phyloP scores from a whole-genome alignment of 768 basidiomycete genomes.

The Mycena venus region DNA sequence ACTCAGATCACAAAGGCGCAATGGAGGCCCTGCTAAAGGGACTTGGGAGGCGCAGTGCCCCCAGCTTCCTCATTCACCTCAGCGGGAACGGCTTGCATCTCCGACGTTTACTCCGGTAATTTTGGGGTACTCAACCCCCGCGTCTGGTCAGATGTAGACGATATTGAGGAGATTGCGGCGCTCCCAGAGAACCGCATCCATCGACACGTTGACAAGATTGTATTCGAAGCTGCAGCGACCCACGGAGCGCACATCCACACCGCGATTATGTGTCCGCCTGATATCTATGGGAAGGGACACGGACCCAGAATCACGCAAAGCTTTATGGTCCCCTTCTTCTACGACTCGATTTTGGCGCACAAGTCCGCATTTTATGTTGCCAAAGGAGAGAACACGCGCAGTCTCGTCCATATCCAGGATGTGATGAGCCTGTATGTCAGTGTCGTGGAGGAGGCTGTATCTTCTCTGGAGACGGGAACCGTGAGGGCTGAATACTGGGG shows the following conservation, averaged over 20 bases:
- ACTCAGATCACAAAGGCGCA: constrained; percentile 28
- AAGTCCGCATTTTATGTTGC: constrained; percentile 16
- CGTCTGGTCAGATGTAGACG: constrained; percentile 23
- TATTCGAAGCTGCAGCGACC: constrained; percentile 8
- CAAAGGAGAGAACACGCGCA: constrained; percentile 17
- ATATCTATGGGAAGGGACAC: constrained; percentile 22
- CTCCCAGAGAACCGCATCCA: constrained; percentile 14
- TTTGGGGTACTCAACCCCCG: constrained; percentile 7
- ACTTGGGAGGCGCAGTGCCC: constrained; percentile 9
- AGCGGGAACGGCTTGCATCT: constrained; percentile 21
- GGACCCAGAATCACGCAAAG: constrained; percentile 21
- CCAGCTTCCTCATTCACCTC: constrained; percentile 26
- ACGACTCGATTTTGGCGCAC: constrained; percentile 1
- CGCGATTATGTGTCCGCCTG: constrained; percentile 27
- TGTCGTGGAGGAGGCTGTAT: constrained; percentile 21
- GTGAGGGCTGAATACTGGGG: constrained; percentile 19
- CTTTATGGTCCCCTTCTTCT: constrained; percentile 21
- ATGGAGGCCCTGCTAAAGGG: constrained; percentile 19
- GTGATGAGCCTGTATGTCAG: constrained; percentile 25
- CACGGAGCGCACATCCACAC: constrained; percentile 26
- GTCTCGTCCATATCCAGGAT: constrained; percentile 23
- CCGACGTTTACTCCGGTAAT: constrained; percentile 9
- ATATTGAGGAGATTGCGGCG: constrained; percentile 6
- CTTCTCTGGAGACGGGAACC: constrained; percentile 1
- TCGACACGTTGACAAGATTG: constrained; percentile 20